Percentiles rank a stretch among this genome's conserved stretches.
Evolutionary conservation across 176 grass and related monocot genomes (phyloP).

Genomic region (Musa itinerans): DNA sequence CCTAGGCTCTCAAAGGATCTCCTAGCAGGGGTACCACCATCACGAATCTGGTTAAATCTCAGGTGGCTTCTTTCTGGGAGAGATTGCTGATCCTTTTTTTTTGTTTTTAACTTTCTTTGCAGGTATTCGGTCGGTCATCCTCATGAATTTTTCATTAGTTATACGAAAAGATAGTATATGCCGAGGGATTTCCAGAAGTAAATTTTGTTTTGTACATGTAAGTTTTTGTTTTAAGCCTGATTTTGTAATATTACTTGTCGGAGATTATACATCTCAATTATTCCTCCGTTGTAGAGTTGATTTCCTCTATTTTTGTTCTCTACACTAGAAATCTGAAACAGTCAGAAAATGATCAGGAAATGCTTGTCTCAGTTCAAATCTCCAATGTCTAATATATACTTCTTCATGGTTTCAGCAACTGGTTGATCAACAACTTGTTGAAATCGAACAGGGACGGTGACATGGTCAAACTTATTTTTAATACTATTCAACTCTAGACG

Average conservation of each 20-base stretch:
- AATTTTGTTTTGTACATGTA: background rate
- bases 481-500: no score
- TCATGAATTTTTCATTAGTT: slow-evolving; percentile 7
- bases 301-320: background rate
- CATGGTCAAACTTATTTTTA: no score
- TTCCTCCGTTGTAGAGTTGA: background rate
- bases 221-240: background rate
- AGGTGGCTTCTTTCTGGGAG: background rate
- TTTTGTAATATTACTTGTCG: background rate
- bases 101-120: background rate
- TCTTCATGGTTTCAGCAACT: background rate
- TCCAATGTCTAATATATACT: background rate
- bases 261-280: background rate
- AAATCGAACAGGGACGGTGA: background rate
- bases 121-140: slow-evolving; percentile 48
- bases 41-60: background rate
- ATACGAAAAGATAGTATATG: background rate
- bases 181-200: background rate
- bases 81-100: background rate
- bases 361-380: background rate
- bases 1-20: slow-evolving; percentile 57
- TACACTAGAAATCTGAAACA: background rate
- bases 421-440: background rate
- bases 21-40: slow-evolving; percentile 55
- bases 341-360: background rate